Percentiles rank a stretch among this genome's conserved stretches.
Evolutionary conservation across 768 basidiomycete species (phyloP).

Genomic region (Leccinum imitatum): DNA sequence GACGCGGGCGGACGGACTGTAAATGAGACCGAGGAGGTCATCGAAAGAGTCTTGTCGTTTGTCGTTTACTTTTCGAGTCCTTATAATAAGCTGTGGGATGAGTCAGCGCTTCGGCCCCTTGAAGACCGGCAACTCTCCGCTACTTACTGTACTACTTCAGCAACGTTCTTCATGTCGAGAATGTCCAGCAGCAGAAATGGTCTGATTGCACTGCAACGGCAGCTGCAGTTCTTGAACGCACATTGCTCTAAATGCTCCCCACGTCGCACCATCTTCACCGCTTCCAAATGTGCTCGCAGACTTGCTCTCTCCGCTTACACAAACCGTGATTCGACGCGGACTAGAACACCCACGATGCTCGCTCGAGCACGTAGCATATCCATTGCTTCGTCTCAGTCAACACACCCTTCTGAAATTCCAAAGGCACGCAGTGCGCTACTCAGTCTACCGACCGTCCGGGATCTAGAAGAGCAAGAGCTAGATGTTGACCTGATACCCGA

Average conservation of each 20-base stretch:
- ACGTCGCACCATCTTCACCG: not conserved
- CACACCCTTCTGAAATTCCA: conserved; percentile 41
- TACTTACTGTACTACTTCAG: not conserved
- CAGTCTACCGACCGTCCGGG: conserved; percentile 48
- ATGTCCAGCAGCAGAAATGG: conserved; percentile 5
- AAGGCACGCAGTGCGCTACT: conserved; percentile 50
- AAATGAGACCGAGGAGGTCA: conserved; percentile 67
- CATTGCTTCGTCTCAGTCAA: conserved; percentile 21
- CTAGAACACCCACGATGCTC: not conserved
- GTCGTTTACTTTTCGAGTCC: not conserved
- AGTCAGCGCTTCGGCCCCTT: conserved; percentile 1
- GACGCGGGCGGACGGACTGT: conserved; percentile 64
- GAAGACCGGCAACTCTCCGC: not conserved
- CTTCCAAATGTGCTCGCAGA: not conserved
- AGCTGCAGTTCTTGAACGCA: not conserved
- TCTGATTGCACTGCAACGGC: not conserved
- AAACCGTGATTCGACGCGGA: not conserved
- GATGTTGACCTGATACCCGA: conserved; percentile 58
- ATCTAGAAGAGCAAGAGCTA: conserved; percentile 60
- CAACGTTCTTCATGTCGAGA: not conserved
- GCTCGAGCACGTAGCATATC: conserved; percentile 5
- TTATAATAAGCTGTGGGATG: not conserved
- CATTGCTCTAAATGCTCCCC: not conserved
- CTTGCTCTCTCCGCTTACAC: not conserved
- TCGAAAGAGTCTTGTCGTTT: conserved; percentile 17